Conservation (phyloP, 352 stramenopile genomes). For the Thalassiosira allenii region DNA sequence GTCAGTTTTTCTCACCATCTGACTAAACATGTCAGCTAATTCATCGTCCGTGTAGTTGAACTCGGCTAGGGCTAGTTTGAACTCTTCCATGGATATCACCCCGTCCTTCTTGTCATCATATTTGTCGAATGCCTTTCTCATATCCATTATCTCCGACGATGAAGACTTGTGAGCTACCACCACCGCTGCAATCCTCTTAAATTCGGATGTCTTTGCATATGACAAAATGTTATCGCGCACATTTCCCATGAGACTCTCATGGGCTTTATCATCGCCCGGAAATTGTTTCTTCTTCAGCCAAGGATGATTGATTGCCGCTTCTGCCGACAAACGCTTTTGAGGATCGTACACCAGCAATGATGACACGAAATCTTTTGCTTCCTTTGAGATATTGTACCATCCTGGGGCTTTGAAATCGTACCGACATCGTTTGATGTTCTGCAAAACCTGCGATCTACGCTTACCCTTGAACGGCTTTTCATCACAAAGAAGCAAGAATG, state of each 20-base stretch:
- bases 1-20: conserved; percentile 35
- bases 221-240: conserved; percentile 70
- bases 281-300: conserved; percentile 78
- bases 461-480: conserved; percentile 82
- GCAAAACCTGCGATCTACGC: conserved; percentile 57
- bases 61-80: conserved; percentile 63
- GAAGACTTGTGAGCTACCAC: conserved; percentile 85
- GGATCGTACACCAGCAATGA: conserved; percentile 92
- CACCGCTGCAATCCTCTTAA: conserved; percentile 85
- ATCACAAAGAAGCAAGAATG: conserved; percentile 83
- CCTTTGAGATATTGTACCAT: conserved; percentile 92
- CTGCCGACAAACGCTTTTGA: conserved; percentile 87
- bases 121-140: conserved; percentile 81
- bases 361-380: conserved; percentile 93
- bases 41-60: conserved; percentile 71
- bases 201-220: conserved; percentile 68
- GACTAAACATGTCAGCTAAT: conserved; percentile 68
- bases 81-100: conserved; percentile 81
- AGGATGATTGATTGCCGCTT: conserved; percentile 82
- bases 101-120: conserved; percentile 81
- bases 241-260: conserved; percentile 55
- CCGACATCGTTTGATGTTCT: conserved; percentile 70
- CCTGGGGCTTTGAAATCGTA: conserved; percentile 90
- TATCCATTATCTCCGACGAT: conserved; percentile 79
- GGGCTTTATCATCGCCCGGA: conserved; percentile 45